Evolutionary conservation across 1,284 basidiomycete genomes (phyloP), one percentile per base, ranked within the genome.

Genomic region (Papiliotrema nemorosa): DNA sequence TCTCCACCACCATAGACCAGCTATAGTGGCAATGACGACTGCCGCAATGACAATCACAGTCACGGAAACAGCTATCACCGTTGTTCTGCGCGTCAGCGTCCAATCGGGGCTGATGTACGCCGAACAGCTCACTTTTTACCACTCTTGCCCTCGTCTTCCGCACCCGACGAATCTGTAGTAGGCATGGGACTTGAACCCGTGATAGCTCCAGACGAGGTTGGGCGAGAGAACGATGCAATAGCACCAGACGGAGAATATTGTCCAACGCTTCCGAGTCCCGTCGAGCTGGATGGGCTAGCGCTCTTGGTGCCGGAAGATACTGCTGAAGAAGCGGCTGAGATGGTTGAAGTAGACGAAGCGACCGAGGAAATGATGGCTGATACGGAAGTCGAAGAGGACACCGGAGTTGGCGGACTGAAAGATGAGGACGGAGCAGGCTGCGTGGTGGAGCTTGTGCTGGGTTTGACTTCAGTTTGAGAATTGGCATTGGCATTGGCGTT

Each of bases 1-100:
- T 7, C 54, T 44, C 45, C 51, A 55, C 44, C 47, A 64, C 55
- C 58, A 66, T 18, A 62, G 29, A 3, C 53, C 59, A 16, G 20
- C 36, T 9, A 66, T 53, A 2, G 55, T 56, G 6, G 51, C 40
- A 14, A 64, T 59, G 20, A 64, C 54, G 5, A 60, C 38, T 6
- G 49, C 47, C 12, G 63, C 62, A 6, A 66, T 41, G n/a, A 57
- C 64, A 33, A 66, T 64, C 14, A 66, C 55, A 0, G 64, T 58
- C 7, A 58, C 54, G 12, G 61, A 63, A 2, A 67, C 58, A 4
- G 63, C 64, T 2, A 67, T 45, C 3, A 51, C 51, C 4, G 59
- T 64, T 2, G 54, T 63, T 36, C 60, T 66, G 45, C 22, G 24
- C 35, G 34, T 46, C 44, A 46, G 35, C 24, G 13, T 41, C 24